Evolutionary conservation across 2,329 filamentous ascomycete genomes (phyloP), one percentile per base, ranked within the genome.

Genomic region (Arthroderma uncinatum): DNA sequence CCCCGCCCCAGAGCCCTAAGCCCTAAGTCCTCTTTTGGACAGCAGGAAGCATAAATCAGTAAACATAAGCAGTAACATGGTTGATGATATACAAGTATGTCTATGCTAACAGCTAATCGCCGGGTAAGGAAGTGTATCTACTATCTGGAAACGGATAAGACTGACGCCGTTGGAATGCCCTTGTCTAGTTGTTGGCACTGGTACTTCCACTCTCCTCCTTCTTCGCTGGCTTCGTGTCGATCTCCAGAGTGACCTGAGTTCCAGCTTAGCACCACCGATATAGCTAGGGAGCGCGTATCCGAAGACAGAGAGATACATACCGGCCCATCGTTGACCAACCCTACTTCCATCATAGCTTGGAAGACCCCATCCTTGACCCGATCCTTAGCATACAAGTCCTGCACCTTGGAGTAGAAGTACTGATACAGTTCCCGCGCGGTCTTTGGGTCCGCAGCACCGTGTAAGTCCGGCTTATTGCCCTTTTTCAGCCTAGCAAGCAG

Each of bases 321-420:
- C 74, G 82, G 82, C 66, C 82, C 82, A 66, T 97, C 92, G 64
- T 97, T 97, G 53, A 96, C 84, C 30, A 96, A 74, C 53, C 87
- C 86, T 58, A 98, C 92, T 67, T 97, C 86, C 93, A 98, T 98
- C 91, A 95, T 96, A 53, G 93, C 93, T 68, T 95, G 92, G 71
- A 98, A 98, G 30, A 92, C 83, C n/a, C 94, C 93, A 69, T 98
- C 86, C 69, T 95, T 90, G 58, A 98, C 91, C 62, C 79, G 84
- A 7, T 89, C 87, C 5, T 80, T 71, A 4, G 76, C 71, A 70
- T 97, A 95, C 2, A 83, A 78, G 56, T 84, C 78, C 64, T 84
- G 80, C 42, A 97, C 83, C 64, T 86, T 87, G 54, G 81, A 75
- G 64, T 91, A 82, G 74, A 98, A 97, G 67, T 85, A 79, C 57